These are phyloP conservation scores for Curvularia verruculosa DNA, from an alignment of 2,329 filamentous ascomycete species.

Conservation along the genomic window DNA sequence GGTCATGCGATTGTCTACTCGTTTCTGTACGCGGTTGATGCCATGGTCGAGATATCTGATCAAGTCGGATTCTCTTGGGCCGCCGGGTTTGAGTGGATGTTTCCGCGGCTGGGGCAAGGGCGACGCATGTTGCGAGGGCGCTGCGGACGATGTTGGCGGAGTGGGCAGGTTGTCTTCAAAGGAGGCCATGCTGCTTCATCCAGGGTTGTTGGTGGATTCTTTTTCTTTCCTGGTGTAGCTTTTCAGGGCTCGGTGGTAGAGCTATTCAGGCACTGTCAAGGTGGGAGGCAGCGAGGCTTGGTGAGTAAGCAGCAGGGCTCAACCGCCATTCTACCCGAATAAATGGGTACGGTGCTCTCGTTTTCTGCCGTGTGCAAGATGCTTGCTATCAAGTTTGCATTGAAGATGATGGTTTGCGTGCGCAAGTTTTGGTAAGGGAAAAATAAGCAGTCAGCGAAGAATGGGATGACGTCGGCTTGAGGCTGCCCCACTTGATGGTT, in stretches of 20 bases:
- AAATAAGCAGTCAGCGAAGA: background rate
- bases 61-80: slow-evolving; percentile 63
- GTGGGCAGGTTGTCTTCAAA: slow-evolving; percentile 44
- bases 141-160: slow-evolving; percentile 57
- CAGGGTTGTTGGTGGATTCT: background rate
- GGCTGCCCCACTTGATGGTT: background rate
- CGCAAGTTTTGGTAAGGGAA: background rate
- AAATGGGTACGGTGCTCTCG: background rate
- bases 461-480: slow-evolving; percentile 9
- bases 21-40: slow-evolving; percentile 45
- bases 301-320: slow-evolving; percentile 23
- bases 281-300: slow-evolving; percentile 14
- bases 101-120: slow-evolving; percentile 60
- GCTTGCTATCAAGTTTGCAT: background rate
- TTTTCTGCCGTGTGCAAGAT: background rate
- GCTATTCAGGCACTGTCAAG: slow-evolving; percentile 11
- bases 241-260: background rate
- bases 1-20: slow-evolving; percentile 38
- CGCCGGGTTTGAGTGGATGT: slow-evolving; percentile 61
- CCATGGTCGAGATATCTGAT: slow-evolving; percentile 63
- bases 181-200: slow-evolving; percentile 9
- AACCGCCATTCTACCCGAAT: slow-evolving; percentile 24
- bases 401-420: background rate
- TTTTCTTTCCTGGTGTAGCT: slow-evolving; percentile 3
- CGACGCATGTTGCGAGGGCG: slow-evolving; percentile 48